phyloP scores from a whole-genome alignment of 2,329 filamentous ascomycete genomes.

The Gnomoniopsis smithogilvyi region DNA sequence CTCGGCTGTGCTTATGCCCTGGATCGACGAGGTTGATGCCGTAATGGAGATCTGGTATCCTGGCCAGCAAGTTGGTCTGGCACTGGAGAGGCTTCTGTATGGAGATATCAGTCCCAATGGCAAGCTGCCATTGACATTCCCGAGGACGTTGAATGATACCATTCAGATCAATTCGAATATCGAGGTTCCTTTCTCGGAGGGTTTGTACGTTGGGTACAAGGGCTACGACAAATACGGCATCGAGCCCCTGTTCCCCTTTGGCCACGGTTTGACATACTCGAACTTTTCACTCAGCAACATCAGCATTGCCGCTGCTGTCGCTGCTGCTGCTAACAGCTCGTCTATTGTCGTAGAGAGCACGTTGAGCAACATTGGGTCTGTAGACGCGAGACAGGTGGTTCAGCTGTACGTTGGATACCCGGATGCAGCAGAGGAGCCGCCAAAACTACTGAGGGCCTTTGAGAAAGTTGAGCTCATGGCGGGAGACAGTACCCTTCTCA shows the following conservation, averaged over 20 bases:
- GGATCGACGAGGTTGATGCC: constrained; percentile 9
- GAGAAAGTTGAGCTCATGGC: neutral
- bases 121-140: constrained; percentile 17
- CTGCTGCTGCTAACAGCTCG: neutral
- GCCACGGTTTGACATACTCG: neutral
- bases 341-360: neutral
- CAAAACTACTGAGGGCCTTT: constrained; percentile 1
- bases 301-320: neutral
- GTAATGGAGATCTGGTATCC: constrained; percentile 10
- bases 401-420: constrained; percentile 2
- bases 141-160: neutral
- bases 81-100: constrained; percentile 15
- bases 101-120: constrained; percentile 16
- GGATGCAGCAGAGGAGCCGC: neutral
- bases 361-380: neutral
- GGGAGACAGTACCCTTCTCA: neutral
- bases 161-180: constrained; percentile 3
- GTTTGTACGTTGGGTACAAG: neutral
- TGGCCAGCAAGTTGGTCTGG: constrained; percentile 12
- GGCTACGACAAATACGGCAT: neutral
- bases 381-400: neutral
- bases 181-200: neutral
- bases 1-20: constrained; percentile 6
- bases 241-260: constrained; percentile 3
- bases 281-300: neutral